Percentiles rank a stretch among this genome's conserved stretches.
phyloP scores from a whole-genome alignment of 2,329 filamentous ascomycete genomes.

The Sphaceloma murrayae region DNA sequence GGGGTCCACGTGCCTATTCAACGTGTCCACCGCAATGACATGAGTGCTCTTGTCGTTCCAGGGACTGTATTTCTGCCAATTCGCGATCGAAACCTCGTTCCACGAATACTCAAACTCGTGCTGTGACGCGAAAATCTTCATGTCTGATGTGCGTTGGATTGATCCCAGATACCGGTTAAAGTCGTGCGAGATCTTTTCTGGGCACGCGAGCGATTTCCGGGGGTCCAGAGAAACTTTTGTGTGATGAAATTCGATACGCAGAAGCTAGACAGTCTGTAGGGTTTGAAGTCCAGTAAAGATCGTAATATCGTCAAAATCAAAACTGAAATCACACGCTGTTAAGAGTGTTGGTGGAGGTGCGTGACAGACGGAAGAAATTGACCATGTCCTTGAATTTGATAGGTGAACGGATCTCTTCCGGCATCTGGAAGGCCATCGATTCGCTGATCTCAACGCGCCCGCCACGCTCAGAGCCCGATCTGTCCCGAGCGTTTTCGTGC shows the following conservation, averaged over 20 bases:
- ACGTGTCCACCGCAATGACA: conserved; percentile 88
- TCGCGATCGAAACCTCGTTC: conserved; percentile 94
- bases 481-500: conserved; percentile 3
- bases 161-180: conserved; percentile 6
- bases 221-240: not conserved
- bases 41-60: conserved; percentile 99
- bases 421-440: conserved; percentile 8
- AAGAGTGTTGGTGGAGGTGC: not conserved
- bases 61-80: conserved; percentile 97
- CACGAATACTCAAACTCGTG: conserved; percentile 96
- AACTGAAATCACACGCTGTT: not conserved
- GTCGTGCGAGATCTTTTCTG: conserved; percentile 11
- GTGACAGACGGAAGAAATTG: conserved; percentile 12
- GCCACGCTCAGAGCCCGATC: conserved; percentile 4
- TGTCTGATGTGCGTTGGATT: conserved; percentile 39
- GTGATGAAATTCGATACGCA: not conserved
- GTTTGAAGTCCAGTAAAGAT: not conserved
- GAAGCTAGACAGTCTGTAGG: conserved; percentile 4
- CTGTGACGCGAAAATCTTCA: conserved; percentile 91
- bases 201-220: conserved; percentile 12
- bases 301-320: conserved; percentile 8
- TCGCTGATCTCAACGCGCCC: not conserved
- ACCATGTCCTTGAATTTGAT: too few relatives aligned
- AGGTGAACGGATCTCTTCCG: conserved; percentile 11
- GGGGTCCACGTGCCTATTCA: conserved; percentile 60